These are phyloP conservation scores for Rhizoctonia solani DNA, from an alignment of 1,284 basidiomycete genomes.

Conservation along the genomic window DNA sequence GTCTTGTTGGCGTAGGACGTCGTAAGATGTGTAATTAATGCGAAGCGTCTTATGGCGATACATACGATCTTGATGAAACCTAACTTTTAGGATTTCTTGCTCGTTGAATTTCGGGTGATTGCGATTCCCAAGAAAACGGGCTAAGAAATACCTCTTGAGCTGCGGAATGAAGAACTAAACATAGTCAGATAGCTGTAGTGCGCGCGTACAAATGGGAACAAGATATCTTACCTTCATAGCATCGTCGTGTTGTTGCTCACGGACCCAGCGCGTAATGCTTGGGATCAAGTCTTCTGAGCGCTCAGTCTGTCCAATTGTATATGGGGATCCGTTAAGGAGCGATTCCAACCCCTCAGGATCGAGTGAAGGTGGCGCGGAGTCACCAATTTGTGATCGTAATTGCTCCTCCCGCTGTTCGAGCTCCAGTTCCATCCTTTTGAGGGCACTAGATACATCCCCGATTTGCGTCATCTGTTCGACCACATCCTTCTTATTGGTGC, in stretches of 20 bases:
- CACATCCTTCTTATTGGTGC: conserved; percentile 37
- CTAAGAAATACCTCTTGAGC: conserved; percentile 41
- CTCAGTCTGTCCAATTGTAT: conserved; percentile 34
- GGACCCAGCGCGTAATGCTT: conserved; percentile 38
- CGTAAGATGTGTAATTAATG: conserved; percentile 47
- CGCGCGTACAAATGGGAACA: neutral
- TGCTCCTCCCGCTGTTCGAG: too few relatives aligned
- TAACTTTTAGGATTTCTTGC: conserved; percentile 34
- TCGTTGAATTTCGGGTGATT: neutral
- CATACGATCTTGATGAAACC: conserved; percentile 41
- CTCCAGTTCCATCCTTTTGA: too few relatives aligned
- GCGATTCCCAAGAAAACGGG: neutral
- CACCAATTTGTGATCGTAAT: too few relatives aligned
- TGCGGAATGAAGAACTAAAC: conserved; percentile 42
- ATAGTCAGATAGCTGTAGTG: neutral
- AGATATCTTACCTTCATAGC: conserved; percentile 40
- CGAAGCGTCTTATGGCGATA: conserved; percentile 42
- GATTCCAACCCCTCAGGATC: conserved; percentile 21
- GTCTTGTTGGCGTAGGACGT: conserved; percentile 41
- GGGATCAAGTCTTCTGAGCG: conserved; percentile 36
- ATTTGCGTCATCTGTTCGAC: conserved; percentile 39
- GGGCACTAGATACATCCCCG: conserved; percentile 27
- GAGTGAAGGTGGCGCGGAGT: too few relatives aligned
- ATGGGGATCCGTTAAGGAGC: conserved; percentile 7
- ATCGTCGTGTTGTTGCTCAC: conserved; percentile 38